These are phyloP conservation scores for Ophiostoma tasmaniense DNA, from an alignment of 2,329 filamentous ascomycete genomes.

Conservation along the genomic window DNA sequence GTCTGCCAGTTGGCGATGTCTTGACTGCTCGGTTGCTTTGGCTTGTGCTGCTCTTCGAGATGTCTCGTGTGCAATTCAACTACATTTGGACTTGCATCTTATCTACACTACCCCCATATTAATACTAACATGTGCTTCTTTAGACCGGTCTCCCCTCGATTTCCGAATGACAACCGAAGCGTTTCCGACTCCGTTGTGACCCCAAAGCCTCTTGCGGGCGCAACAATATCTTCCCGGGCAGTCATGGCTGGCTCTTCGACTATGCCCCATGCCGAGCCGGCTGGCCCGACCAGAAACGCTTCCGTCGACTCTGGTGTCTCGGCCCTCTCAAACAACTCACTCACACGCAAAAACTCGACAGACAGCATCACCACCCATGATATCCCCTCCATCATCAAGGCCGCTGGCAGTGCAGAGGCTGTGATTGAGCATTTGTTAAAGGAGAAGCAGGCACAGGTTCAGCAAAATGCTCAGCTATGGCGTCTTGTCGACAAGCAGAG, in stretches of 20 bases:
- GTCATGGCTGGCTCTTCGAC: constrained; percentile 42
- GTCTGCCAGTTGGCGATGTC: neutral
- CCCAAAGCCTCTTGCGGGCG: constrained; percentile 36
- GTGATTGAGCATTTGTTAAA: constrained; percentile 81
- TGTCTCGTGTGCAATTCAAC: neutral
- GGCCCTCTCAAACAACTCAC: constrained; percentile 54
- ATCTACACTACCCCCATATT: neutral
- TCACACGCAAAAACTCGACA: constrained; percentile 49
- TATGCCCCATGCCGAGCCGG: constrained; percentile 33
- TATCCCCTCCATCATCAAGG: constrained; percentile 67
- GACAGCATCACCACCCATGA: constrained; percentile 59
- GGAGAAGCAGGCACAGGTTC: constrained; percentile 80
- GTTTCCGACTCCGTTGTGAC: constrained; percentile 36
- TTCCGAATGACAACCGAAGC: constrained; percentile 44
- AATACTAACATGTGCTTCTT: constrained; percentile 8
- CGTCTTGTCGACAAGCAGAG: constrained; percentile 92
- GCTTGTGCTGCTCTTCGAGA: neutral
- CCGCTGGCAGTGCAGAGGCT: constrained; percentile 81
- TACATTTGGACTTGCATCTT: neutral
- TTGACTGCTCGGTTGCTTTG: neutral
- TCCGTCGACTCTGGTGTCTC: constrained; percentile 95
- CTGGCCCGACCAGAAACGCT: constrained; percentile 57
- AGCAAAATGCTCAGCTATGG: constrained; percentile 91
- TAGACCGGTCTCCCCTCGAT: constrained; percentile 26
- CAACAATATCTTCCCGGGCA: constrained; percentile 31